Evolutionary conservation across 805 yeast species (phyloP).

Genomic region (Lipomyces mesembrius): DNA sequence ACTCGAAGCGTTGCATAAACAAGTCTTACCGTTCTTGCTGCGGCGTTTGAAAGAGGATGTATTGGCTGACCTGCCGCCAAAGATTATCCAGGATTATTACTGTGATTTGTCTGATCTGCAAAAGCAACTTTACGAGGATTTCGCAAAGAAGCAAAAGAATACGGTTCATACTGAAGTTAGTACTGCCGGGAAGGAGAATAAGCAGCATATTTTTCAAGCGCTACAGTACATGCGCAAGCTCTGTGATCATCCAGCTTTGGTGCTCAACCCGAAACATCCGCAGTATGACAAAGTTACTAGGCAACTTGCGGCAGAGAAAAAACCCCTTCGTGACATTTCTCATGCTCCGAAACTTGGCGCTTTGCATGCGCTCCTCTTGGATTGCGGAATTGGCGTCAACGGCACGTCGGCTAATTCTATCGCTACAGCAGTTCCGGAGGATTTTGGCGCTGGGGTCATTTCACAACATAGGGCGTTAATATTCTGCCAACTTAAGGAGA

Average conservation of each 20-base stretch:
- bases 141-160: slow-evolving; percentile 81
- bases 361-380: slow-evolving; percentile 74
- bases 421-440: slow-evolving; percentile 40
- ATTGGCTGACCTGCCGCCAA: slow-evolving; percentile 93
- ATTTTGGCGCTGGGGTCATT: slow-evolving; percentile 58
- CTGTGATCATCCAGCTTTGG: slow-evolving; percentile 95
- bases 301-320: slow-evolving; percentile 61
- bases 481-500: slow-evolving; percentile 95
- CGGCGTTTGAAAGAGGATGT: slow-evolving; percentile 97
- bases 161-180: slow-evolving; percentile 53
- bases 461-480: slow-evolving; percentile 94
- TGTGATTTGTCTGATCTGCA: slow-evolving; percentile 94
- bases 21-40: slow-evolving; percentile 92
- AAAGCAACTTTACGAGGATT: slow-evolving; percentile 83
- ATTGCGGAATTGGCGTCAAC: slow-evolving; percentile 84
- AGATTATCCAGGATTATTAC: slow-evolving; percentile 96
- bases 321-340: slow-evolving; percentile 68
- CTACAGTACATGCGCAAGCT: slow-evolving; percentile 95
- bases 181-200: slow-evolving; percentile 53
- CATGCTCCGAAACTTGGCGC: slow-evolving; percentile 92
- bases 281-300: slow-evolving; percentile 69
- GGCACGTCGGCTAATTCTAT: slow-evolving; percentile 45
- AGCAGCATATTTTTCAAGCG: slow-evolving; percentile 96
- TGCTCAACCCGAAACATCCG: slow-evolving; percentile 81
- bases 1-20: slow-evolving; percentile 92